Percentiles rank a stretch among this genome's conserved stretches.
phyloP scores from a whole-genome alignment of 148 eudicot species.

The Euryodendron excelsum region DNA sequence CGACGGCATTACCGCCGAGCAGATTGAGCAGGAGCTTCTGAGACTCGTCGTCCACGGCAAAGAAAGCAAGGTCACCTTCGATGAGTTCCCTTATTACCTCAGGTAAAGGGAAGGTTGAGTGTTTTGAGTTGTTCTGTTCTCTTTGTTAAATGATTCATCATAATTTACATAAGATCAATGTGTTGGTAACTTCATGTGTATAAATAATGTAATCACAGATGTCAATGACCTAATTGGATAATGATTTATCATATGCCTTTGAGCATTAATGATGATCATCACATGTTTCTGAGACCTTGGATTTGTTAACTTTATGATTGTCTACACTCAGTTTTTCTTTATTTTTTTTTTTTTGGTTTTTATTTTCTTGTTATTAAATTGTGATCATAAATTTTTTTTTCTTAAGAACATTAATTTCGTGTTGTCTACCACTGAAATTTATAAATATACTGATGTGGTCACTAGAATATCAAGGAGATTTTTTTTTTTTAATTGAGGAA shows the following conservation, averaged over 20 bases:
- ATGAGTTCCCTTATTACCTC: constrained; percentile 76
- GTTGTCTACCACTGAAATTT: neutral
- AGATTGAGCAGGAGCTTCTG: constrained; percentile 58
- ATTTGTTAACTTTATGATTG: too few relatives aligned
- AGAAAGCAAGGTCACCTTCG: constrained; percentile 53
- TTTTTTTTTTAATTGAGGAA: neutral
- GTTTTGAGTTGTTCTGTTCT: neutral
- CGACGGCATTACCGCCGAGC: constrained; percentile 54
- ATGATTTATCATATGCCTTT: too few relatives aligned
- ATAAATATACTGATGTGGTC: neutral
- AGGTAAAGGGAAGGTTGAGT: too few relatives aligned
- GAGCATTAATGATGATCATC: too few relatives aligned
- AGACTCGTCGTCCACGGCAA: constrained; percentile 57
- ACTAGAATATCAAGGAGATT: neutral
- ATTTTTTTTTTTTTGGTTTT: too few relatives aligned
- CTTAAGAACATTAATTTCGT: neutral
- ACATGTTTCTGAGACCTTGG: too few relatives aligned
- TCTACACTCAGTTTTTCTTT: neutral
- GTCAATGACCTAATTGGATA: too few relatives aligned
- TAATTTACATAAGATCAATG: neutral
- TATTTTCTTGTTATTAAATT: too few relatives aligned
- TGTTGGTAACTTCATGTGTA: neutral
- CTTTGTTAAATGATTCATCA: neutral
- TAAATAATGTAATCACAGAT: too few relatives aligned
- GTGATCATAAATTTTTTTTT: neutral